A percentile compares a stretch with the other conserved stretches of the same genome.
phyloP scores from a whole-genome alignment of 1,139 yeast genomes.

The Diutina pseudorugosa region DNA sequence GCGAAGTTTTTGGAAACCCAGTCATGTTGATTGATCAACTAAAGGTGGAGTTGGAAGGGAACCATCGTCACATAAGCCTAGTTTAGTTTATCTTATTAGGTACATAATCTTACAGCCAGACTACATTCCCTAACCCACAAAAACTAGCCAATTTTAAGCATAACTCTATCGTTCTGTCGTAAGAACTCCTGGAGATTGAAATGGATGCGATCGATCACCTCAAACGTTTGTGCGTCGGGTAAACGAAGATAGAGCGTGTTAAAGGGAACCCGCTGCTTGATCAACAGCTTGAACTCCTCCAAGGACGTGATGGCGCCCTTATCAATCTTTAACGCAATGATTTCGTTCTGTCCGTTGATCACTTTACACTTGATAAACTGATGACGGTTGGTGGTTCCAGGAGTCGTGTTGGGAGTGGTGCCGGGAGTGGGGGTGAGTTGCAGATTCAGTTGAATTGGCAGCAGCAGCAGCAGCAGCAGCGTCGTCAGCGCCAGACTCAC shows the following conservation, averaged over 20 bases:
- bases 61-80: neutral
- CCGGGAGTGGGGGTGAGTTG: neutral
- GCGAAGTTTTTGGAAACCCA: too few species aligned
- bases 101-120: neutral
- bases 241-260: conserved; percentile 18
- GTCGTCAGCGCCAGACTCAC: neutral
- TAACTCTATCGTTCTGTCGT: conserved; percentile 12
- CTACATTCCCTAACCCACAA: neutral
- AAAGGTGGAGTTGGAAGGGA: too few species aligned
- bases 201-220: conserved; percentile 11
- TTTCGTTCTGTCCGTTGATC: conserved; percentile 17
- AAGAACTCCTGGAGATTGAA: conserved; percentile 16
- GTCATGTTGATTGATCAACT: too few species aligned
- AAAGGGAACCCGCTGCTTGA: conserved; percentile 17
- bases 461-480: conserved; percentile 4
- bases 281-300: conserved; percentile 17
- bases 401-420: neutral
- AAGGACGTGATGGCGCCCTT: conserved; percentile 15
- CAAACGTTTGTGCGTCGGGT: conserved; percentile 11
- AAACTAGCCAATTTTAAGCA: conserved; percentile 11
- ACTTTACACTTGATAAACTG: conserved; percentile 16
- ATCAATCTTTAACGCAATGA: conserved; percentile 17
- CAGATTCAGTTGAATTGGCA: neutral
- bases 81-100: neutral
- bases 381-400: neutral